Percentiles rank a stretch among this genome's conserved stretches.
phyloP scores from a whole-genome alignment of 768 basidiomycete genomes.

The Calvatia gigantea region DNA sequence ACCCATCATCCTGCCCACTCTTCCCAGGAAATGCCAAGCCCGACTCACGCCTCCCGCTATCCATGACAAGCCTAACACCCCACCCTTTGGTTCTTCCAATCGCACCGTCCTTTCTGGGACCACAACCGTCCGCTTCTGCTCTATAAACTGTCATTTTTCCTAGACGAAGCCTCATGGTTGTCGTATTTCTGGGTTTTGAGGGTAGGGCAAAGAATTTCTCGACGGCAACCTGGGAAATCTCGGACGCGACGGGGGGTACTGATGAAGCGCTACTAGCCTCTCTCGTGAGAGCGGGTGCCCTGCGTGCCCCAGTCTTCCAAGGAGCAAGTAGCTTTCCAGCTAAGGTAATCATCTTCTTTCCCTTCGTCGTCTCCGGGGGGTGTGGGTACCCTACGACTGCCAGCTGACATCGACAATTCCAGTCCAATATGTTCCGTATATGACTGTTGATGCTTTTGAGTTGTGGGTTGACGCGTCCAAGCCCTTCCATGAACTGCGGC shows the following conservation, averaged over 20 bases:
- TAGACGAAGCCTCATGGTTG: conserved; percentile 20
- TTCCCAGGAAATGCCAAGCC: neutral
- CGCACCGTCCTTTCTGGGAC: neutral
- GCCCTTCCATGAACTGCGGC: conserved; percentile 1
- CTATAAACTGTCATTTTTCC: conserved; percentile 27
- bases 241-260: neutral
- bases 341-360: neutral
- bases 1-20: neutral
- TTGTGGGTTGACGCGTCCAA: conserved; percentile 1
- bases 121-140: conserved; percentile 15
- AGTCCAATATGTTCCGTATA: conserved; percentile 8
- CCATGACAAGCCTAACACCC: neutral
- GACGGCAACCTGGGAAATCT: conserved; percentile 19
- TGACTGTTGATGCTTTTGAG: neutral
- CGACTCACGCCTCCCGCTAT: neutral
- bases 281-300: neutral
- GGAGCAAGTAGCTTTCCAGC: neutral
- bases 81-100: neutral
- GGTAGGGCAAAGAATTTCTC: conserved; percentile 19
- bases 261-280: neutral
- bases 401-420: neutral
- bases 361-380: neutral
- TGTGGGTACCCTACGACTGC: neutral
- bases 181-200: conserved; percentile 17
- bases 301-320: neutral